Base-by-base conservation (phyloP, 192 early-diverging fungal species). In the Cetraspora pellucida region DNA sequence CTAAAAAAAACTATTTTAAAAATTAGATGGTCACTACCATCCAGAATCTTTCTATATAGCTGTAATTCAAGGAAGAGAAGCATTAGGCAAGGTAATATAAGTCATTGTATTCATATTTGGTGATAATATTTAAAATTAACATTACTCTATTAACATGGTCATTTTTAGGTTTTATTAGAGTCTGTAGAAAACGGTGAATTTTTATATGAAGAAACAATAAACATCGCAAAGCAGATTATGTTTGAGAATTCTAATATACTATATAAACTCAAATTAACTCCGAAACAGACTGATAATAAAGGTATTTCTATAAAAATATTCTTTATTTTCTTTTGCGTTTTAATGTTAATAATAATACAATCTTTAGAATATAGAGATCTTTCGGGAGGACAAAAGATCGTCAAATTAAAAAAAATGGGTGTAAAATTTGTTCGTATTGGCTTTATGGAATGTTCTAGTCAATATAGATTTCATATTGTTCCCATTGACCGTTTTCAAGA, bases 1-100 rank as follows among this genome's bases (percentile, higher is more conserved):
- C 43, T 37, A 37, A 37, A 21, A n/a, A 65, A 65, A 44, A 43
- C 11, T 23, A 59, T 23, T 49, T 46, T 1, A 47, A 19, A 68
- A n/a, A 47, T 21, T 46, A 74, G 72, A 74, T 74, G 72, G 72
- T 3, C 72, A 61, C 46, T 43, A 45, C 60, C 23, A 57, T 30
- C 72, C 72, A 1, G 72, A 74, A 60, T 30, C 57, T 17, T 74
- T 45, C 45, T 74, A 74, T 74, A n/a, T 52, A 11, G 72, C 72
- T 14, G 21, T n/a, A 59, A 49, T 74, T 60, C 50, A 74, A 60
- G 43, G 37, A 23, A 74, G 57, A 46, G 72, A 74, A 46, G 23
- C 57, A 9, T 74, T 74, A n/a, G 14, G 46, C 3, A 74, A 74
- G 64, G 64, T 43, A 66, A 19, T 37, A 37, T 37, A 37, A 37